Conservation (phyloP, 2,329 filamentous ascomycete species). For the Talaromyces sp. region DNA sequence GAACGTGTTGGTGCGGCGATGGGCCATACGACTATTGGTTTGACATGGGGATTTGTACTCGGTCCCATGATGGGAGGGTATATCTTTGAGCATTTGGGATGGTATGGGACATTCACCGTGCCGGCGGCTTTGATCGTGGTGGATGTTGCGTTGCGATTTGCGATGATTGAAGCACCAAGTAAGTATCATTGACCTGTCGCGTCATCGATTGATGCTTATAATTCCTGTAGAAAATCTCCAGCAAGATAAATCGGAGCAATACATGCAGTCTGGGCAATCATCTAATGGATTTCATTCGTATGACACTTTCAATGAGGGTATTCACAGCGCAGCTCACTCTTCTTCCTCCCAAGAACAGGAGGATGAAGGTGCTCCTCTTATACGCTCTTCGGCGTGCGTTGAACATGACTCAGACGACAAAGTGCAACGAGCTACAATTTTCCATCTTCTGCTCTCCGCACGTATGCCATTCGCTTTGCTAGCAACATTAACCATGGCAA, state of each 20-base stretch:
- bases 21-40: slow-evolving; percentile 55
- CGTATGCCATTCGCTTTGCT: slow-evolving; percentile 50
- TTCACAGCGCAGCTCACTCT: not conserved
- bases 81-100: slow-evolving; percentile 48
- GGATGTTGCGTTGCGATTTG: slow-evolving; percentile 62
- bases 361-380: slow-evolving; percentile 11
- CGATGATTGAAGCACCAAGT: slow-evolving; percentile 57
- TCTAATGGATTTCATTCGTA: not conserved
- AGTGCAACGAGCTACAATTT: slow-evolving; percentile 26
- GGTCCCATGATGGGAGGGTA: slow-evolving; percentile 63
- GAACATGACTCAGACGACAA: slow-evolving; percentile 30
- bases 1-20: slow-evolving; percentile 63
- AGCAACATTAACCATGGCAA: slow-evolving; percentile 52
- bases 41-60: slow-evolving; percentile 59
- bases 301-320: slow-evolving; percentile 5
- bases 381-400: slow-evolving; percentile 16
- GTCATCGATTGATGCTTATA: not conserved
- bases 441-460: slow-evolving; percentile 31
- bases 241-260: not conserved
- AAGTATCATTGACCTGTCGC: not conserved
- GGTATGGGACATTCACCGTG: slow-evolving; percentile 35
- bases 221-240: not conserved
- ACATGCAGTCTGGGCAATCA: not conserved
- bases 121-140: slow-evolving; percentile 55
- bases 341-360: slow-evolving; percentile 2